Conservation (phyloP, 2,329 filamentous ascomycete genomes). For the Dryadomyces quercivorus region DNA sequence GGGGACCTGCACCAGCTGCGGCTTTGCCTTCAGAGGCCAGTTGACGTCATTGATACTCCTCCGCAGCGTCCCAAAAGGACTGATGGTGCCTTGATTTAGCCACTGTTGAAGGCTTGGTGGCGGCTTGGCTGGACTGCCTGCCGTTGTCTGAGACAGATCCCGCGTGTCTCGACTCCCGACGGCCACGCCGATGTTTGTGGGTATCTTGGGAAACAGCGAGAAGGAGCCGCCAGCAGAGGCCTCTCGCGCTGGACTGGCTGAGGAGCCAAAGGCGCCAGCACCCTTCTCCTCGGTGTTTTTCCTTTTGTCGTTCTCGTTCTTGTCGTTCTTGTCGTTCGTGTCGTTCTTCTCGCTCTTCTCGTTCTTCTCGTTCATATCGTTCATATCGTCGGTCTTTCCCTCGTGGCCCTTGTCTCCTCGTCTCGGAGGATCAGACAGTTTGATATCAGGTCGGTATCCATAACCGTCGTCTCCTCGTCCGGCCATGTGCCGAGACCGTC, state of each 20-base stretch:
- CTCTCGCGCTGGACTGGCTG: too few species aligned
- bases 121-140: constrained; percentile 4
- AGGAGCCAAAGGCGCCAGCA: too few species aligned
- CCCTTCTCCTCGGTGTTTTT: too few species aligned
- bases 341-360: too few species aligned
- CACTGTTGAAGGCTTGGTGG: constrained; percentile 20
- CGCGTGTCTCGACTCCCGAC: not conserved
- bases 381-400: too few species aligned
- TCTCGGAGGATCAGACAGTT: constrained; percentile 7
- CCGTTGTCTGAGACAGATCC: not conserved
- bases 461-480: too few species aligned
- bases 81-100: constrained; percentile 21
- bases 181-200: not conserved
- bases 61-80: constrained; percentile 21
- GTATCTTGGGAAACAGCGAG: constrained; percentile 16
- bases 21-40: constrained; percentile 7
- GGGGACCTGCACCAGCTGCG: constrained; percentile 5
- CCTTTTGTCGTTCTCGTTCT: too few species aligned
- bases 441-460: constrained; percentile 16
- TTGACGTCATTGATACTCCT: constrained; percentile 1
- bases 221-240: constrained; percentile 9
- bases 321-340: too few species aligned
- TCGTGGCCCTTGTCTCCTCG: not conserved
- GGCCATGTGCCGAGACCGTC: too few species aligned
- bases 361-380: not conserved